These are phyloP conservation scores for Chytriomyces confervae DNA, from an alignment of 192 early-diverging fungal genomes.

Conservation along the genomic window DNA sequence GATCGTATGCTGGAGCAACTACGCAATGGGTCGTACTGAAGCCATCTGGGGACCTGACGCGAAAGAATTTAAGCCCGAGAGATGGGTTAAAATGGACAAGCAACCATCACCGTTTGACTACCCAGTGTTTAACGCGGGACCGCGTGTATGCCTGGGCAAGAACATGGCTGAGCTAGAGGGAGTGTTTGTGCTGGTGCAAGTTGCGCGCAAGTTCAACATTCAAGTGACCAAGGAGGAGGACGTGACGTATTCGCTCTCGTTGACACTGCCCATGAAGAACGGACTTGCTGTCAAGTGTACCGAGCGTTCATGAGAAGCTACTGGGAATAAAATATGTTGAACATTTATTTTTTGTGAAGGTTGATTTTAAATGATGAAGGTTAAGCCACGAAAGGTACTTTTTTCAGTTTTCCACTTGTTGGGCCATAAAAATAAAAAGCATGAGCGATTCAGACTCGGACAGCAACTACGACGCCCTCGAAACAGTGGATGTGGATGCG, in stretches of 20 bases:
- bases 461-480: background rate
- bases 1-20: constrained; percentile 51
- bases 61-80: constrained; percentile 63
- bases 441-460: background rate
- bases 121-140: constrained; percentile 39
- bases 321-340: background rate
- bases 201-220: constrained; percentile 35
- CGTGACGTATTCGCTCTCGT: constrained; percentile 19
- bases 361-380: no score
- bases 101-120: constrained; percentile 38
- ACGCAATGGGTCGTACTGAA: constrained; percentile 55
- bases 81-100: constrained; percentile 56
- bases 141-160: constrained; percentile 46
- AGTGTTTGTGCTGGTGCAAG: constrained; percentile 29
- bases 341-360: constrained; percentile 5
- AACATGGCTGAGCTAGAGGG: constrained; percentile 45
- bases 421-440: background rate
- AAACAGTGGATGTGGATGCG: background rate
- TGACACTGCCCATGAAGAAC: constrained; percentile 36
- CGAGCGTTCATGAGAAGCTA: background rate
- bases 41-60: constrained; percentile 69
- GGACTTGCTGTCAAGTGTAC: constrained; percentile 3
- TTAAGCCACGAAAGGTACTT: no score
- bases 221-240: background rate
- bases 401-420: background rate